Percentiles rank a stretch among this genome's conserved stretches.
Conservation (phyloP, 768 basidiomycete genomes). For the Rhizopogon roseolus region DNA sequence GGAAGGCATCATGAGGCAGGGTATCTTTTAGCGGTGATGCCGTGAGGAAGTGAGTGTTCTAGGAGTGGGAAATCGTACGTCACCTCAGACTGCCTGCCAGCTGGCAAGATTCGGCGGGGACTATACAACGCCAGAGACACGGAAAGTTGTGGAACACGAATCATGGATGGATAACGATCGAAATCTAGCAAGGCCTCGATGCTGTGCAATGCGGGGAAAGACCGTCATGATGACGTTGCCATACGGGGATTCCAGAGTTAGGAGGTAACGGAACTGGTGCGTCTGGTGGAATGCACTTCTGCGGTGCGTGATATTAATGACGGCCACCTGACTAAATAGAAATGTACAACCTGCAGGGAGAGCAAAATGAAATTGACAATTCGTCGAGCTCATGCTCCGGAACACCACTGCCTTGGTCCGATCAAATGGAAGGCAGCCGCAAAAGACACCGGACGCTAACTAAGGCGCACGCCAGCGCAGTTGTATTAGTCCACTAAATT, state of each 20-base stretch:
- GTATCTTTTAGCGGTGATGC: neutral
- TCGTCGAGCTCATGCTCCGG: neutral
- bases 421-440: slow-evolving; percentile 3
- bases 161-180: neutral
- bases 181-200: neutral
- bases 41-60: neutral
- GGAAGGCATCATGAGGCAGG: neutral
- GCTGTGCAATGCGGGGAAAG: slow-evolving; percentile 1
- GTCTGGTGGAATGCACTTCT: neutral
- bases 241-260: neutral
- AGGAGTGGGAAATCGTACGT: neutral
- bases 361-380: neutral
- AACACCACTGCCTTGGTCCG: neutral
- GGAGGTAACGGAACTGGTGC: neutral
- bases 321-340: neutral
- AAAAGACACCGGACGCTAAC: neutral
- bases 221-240: neutral
- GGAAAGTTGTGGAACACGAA: neutral
- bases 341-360: neutral
- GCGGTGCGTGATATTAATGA: neutral
- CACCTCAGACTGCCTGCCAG: neutral
- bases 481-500: neutral
- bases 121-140: neutral
- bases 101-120: neutral
- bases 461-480: neutral